Evolutionary conservation across 2,329 filamentous ascomycete species (phyloP), one percentile per base, ranked within the genome.

Genomic region (Dactylonectria estremocensis): DNA sequence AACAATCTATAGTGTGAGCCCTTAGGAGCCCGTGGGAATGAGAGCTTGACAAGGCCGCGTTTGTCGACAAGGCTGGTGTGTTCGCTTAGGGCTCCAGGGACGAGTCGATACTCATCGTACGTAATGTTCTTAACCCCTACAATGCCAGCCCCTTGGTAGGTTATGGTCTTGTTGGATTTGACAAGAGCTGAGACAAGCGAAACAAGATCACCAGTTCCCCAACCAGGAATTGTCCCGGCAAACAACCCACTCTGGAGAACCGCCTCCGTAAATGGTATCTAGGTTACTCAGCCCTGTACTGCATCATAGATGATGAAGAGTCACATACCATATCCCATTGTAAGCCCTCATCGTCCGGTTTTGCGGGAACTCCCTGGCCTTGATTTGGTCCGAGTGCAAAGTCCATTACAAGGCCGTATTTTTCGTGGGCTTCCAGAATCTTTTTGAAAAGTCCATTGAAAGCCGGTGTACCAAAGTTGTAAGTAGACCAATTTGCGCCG

Each of bases 301-400:
- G 3, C 8, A 10, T n/a, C 14, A 28, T 22, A 13, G 10, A n/a
- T 48, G 16, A 10, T 11, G 1, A 5, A 16, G 35, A 4, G 18
- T 5, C 4, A 20, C 22, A 20, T 61, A 62, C 64, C 53, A 66
- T 43, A 22, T 66, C 64, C 64, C 58, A 61, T 33, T 66, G 64
- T 4, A 66, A 35, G 9, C 64, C 64, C 11, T 62, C 46, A 43
- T 61, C 37, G 9, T 57, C 16, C 7, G 53, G 22, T 14, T 33
- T 18, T 11, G 64, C 58, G 13, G 64, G 64, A 22, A 66, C 64
- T 28, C 64, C 64, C 22, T 66, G 64, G 3, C 64, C 64, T 46
- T 66, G 64, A 10, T 66, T 66, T 5, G 64, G 64, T 7, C 64
- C 64, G 4, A 66, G 16, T 14, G 64, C 45, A n/a, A 66, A 66